Conservation (phyloP, 108 stramenopile species). For the Cyclotella choctawhatcheeana region DNA sequence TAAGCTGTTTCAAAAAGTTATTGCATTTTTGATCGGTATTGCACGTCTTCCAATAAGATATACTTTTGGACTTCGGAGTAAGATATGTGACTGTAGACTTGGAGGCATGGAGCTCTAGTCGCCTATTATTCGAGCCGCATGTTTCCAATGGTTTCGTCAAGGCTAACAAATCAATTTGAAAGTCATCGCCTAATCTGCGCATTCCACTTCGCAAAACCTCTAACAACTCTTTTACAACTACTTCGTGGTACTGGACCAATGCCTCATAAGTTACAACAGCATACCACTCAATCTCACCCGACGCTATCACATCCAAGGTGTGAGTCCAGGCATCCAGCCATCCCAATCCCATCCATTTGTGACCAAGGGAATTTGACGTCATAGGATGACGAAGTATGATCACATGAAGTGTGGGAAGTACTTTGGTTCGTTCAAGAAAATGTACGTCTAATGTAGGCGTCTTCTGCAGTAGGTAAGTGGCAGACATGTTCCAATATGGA, state of each 20-base stretch:
- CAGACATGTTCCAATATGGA: constrained; percentile 26
- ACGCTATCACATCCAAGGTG: constrained; percentile 23
- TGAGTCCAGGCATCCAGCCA: constrained; percentile 28
- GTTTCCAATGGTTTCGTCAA: no score
- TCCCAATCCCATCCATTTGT: constrained; percentile 4
- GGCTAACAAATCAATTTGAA: not conserved
- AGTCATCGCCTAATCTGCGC: not conserved
- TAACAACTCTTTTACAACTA: constrained; percentile 37
- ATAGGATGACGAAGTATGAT: constrained; percentile 37
- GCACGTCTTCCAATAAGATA: constrained; percentile 22
- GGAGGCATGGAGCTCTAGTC: not conserved
- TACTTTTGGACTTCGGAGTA: constrained; percentile 10
- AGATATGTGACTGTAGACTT: constrained; percentile 16
- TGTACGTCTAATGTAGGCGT: constrained; percentile 29
- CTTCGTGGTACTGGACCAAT: constrained; percentile 24
- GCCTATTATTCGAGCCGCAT: not conserved
- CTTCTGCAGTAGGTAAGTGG: constrained; percentile 29
- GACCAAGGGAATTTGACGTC: constrained; percentile 24
- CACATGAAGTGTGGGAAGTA: constrained; percentile 30
- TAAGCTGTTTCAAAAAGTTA: constrained; percentile 5
- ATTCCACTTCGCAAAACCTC: constrained; percentile 31
- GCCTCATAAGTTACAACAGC: constrained; percentile 41
- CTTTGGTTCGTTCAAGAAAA: constrained; percentile 33
- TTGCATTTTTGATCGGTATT: not conserved
- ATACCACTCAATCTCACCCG: constrained; percentile 35